phyloP scores from a whole-genome alignment of 176 grass and related monocot species.

The Phoenix dactylifera region DNA sequence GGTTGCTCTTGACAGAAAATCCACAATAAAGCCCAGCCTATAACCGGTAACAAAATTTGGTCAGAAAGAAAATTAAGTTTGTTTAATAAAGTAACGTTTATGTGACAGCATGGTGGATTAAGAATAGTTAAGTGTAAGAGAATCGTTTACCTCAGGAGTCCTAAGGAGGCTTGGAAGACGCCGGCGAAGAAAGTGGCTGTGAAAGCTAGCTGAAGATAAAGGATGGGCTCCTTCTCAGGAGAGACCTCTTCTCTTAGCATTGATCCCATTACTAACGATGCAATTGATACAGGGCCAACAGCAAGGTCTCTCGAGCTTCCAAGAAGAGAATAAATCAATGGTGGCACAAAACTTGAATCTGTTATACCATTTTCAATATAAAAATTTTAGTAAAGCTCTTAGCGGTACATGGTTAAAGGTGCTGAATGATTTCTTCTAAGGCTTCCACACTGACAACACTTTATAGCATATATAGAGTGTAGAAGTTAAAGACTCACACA shows the following conservation, averaged over 20 bases:
- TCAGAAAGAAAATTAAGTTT: too few species aligned
- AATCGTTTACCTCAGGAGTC: conserved; percentile 51
- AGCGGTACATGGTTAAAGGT: too few species aligned
- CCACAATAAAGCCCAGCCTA: conserved; percentile 81
- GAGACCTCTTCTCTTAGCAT: conserved; percentile 80
- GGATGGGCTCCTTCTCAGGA: conserved; percentile 63
- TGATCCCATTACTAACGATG: conserved; percentile 95
- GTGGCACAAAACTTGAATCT: conserved; percentile 99
- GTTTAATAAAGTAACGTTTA: too few species aligned
- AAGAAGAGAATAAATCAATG: conserved; percentile 84
- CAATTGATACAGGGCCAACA: conserved; percentile 89
- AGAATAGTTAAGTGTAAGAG: not conserved
- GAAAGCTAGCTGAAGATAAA: conserved; percentile 95
- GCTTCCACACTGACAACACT: too few species aligned
- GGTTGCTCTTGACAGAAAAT: conserved; percentile 93
- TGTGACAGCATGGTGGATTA: not conserved
- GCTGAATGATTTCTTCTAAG: too few species aligned
- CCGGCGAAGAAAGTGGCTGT: conserved; percentile 96
- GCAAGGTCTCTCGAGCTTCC: conserved; percentile 90
- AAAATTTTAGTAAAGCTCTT: not conserved
- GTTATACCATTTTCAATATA: not conserved
- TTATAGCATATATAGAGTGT: not conserved
- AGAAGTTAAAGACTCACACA: conserved; percentile 44
- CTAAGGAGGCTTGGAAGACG: conserved; percentile 81
- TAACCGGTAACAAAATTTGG: too few species aligned